Base-by-base conservation (phyloP, 2,329 filamentous ascomycete species). In the Nothopassalora personata region DNA sequence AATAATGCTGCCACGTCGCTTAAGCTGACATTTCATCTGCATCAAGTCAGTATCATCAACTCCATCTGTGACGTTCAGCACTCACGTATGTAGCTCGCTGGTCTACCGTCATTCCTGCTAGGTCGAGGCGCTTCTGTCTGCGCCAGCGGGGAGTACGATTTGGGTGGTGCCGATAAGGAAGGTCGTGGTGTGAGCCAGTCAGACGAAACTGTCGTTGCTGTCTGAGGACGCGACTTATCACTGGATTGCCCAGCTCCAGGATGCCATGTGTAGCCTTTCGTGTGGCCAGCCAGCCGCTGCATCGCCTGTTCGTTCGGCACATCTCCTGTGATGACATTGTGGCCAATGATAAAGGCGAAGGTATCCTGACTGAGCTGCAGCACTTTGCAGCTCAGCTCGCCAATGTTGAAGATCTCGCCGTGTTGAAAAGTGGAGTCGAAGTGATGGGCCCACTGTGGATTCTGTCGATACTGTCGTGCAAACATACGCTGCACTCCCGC, bases 361-460 rank as follows among this genome's bases (percentile, higher is more conserved):
- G 86, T 83, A 62, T 86, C 84, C 0, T 83, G 82, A 0, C 86
- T 83, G 0, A 87, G 77, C 63, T 86, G 79, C 0, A 86, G 67
- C 0, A 77, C 82, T 2, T 68, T 73, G 0, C 72, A 80, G 1
- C 62, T 66, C 13, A 86, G 33, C 0, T 68, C 56, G 0, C 84
- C 83, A 39, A 87, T 75, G 0, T 63, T 18, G 61, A 86, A 85
- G 0, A 59, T 59, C 60, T 85, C 81, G 34, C 83, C 76, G 46
- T 86, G 82, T 0, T 79, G 70, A 43, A 82, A 82, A 1, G 83
- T 71, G 5, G 75, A 70, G 50, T 84, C 81, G 65, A 87, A 86
- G 0, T 76, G 79, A 0, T 66, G 64, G 0, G 73, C 60, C 2
- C 78, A 76, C 56, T 86, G 81, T 0, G 72, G 63, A 0, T 60